Evolutionary conservation across 2,329 filamentous ascomycete genomes (phyloP), one percentile per base, ranked within the genome.

Genomic region (Ophiostoma sp.): DNA sequence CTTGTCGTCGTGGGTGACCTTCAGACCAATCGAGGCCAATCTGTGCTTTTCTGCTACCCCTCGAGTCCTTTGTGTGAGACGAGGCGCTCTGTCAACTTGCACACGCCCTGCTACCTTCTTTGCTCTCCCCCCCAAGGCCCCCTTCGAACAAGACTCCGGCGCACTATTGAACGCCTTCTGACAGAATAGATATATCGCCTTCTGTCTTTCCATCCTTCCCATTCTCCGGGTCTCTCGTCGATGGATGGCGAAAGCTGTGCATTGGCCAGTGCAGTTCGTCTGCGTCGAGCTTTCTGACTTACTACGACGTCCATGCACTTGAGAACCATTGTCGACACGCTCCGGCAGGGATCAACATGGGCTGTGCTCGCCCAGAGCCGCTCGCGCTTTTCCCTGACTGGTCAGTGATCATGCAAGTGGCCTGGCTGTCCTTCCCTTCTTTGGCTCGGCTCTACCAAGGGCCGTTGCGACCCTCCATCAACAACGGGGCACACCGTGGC

Each of bases 391-490:
- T 15, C 22, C 22, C 12, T 25, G n/a, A 45, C n/a, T 45, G 36
- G 36, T 22, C 19, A n/a, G 12, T 55, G 55, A n/a, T n/a, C 39
- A 69, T 45, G 48, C 33, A 25, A 19, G 28, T 39, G 25, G 36
- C 17, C 39, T 42, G 36, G 9, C 39, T 39, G 28, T 42, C 19
- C 17, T 45, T 17, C 39, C 8, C 22, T 48, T 19, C 63, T 33
- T 50, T 48, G 42, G 17, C 64, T 68, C 25, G 31, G 59, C 33
- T 61, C 71, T 73, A 73, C 64, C 64, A 73, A 39, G 39, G 64
- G 25, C 64, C 50, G 33, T 31, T 52, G 71, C 52, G 52, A 63
- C 71, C 71, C 71, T 69, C 64, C 64, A 69, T 63, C 15, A 61
- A 15, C 28, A 2, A 59, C n/a, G 69, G 33, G n/a, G 36, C 61